phyloP scores from a whole-genome alignment of 805 yeast genomes.

The Pachysolen tannophilus region DNA sequence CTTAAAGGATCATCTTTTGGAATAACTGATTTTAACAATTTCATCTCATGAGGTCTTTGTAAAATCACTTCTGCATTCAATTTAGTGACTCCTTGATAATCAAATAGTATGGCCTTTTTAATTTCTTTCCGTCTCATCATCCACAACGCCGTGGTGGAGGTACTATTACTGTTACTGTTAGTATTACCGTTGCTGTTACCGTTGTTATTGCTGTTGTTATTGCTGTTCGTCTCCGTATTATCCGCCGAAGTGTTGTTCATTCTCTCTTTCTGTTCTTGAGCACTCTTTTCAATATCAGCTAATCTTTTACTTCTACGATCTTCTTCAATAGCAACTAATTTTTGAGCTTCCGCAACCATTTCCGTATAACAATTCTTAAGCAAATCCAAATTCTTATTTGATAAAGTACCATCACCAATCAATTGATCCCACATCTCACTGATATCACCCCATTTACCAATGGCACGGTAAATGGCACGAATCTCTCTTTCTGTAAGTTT shows the following conservation, averaged over 20 bases:
- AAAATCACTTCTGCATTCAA: constrained; percentile 85
- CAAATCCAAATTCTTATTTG: constrained; percentile 75
- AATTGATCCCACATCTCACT: constrained; percentile 72
- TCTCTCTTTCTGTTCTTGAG: constrained; percentile 42
- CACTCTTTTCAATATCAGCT: constrained; percentile 53
- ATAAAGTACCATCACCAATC: constrained; percentile 81
- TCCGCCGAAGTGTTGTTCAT: constrained; percentile 16
- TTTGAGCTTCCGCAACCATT: constrained; percentile 52
- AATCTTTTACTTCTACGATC: constrained; percentile 46
- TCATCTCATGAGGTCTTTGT: constrained; percentile 81
- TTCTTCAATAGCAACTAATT: constrained; percentile 58
- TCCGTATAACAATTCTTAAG: constrained; percentile 74
- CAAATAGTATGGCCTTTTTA: constrained; percentile 83
- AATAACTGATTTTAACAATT: constrained; percentile 43
- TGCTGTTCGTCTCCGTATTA: too few species aligned
- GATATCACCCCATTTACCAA: constrained; percentile 76
- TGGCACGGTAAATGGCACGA: constrained; percentile 76
- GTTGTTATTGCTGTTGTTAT: too few species aligned
- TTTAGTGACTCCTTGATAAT: constrained; percentile 78
- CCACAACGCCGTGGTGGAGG: constrained; percentile 46
- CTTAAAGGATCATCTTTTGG: constrained; percentile 48
- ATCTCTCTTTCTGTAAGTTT: constrained; percentile 78
- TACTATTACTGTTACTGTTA: constrained; percentile 17
- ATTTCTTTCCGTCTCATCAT: constrained; percentile 62
- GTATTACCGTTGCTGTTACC: not conserved